These are phyloP conservation scores for Corchorus capsularis DNA, from an alignment of 345 rosid species.

Conservation along the genomic window DNA sequence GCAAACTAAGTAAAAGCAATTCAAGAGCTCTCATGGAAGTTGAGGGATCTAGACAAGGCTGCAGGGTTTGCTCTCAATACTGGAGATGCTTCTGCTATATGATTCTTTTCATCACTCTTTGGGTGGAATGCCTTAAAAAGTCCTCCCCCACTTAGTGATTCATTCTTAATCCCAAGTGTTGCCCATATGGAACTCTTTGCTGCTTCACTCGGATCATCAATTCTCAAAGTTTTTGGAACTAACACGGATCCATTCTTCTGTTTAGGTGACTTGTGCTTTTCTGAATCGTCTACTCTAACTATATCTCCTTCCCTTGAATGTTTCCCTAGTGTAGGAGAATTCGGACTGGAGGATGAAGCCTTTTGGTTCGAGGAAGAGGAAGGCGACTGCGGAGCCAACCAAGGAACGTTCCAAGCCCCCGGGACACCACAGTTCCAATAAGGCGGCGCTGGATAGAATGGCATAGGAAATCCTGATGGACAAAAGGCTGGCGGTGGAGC, in stretches of 20 bases:
- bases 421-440: slow-evolving; percentile 54
- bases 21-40: slow-evolving; percentile 68
- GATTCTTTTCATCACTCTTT: slow-evolving; percentile 47
- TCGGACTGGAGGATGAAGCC: slow-evolving; percentile 39
- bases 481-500: slow-evolving; percentile 61
- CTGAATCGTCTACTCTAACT: slow-evolving; percentile 30
- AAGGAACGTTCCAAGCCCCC: slow-evolving; percentile 63
- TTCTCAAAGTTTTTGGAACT: slow-evolving; percentile 73
- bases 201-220: slow-evolving; percentile 71
- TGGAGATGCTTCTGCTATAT: slow-evolving; percentile 42
- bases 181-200: slow-evolving; percentile 84
- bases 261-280: slow-evolving; percentile 36
- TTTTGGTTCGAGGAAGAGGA: slow-evolving; percentile 42
- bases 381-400: slow-evolving; percentile 46
- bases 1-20: slow-evolving; percentile 17
- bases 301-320: slow-evolving; percentile 62
- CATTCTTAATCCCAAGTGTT: slow-evolving; percentile 64
- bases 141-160: slow-evolving; percentile 44
- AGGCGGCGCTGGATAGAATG: slow-evolving; percentile 63
- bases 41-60: slow-evolving; percentile 75
- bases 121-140: slow-evolving; percentile 61
- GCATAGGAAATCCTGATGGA: slow-evolving; percentile 68
- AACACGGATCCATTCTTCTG: slow-evolving; percentile 53
- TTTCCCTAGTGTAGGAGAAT: slow-evolving; percentile 62
- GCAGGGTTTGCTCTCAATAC: slow-evolving; percentile 73